Conservation (phyloP, 192 early-diverging fungal genomes). For the Spizellomyces sp. region DNA sequence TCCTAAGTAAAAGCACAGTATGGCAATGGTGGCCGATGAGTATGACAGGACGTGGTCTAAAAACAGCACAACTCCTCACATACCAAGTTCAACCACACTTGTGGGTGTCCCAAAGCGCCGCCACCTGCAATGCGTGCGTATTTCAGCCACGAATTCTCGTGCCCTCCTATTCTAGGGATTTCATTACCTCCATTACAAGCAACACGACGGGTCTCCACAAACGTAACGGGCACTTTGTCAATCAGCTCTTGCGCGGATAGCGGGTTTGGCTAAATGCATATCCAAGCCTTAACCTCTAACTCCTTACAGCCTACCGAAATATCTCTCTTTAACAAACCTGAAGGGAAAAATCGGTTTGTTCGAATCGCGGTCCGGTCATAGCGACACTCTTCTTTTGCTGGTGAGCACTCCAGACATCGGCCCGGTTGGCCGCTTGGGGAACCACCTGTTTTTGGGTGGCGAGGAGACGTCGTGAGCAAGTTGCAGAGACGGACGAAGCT, state of each 20-base stretch:
- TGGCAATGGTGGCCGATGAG: neutral
- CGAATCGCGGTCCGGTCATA: constrained; percentile 81
- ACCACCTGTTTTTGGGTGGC: neutral
- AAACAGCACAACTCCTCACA: neutral
- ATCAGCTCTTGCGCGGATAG: constrained; percentile 91
- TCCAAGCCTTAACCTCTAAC: neutral
- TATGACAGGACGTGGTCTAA: neutral
- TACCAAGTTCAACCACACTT: constrained; percentile 92
- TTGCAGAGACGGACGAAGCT: too few relatives aligned
- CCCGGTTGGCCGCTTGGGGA: constrained; percentile 76
- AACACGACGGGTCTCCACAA: constrained; percentile 72
- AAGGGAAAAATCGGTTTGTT: constrained; percentile 75
- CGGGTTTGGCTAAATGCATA: constrained; percentile 72
- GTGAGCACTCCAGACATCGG: constrained; percentile 70
- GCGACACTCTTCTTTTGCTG: constrained; percentile 74
- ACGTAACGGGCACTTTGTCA: constrained; percentile 80
- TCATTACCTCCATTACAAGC: constrained; percentile 82
- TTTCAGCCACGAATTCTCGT: neutral
- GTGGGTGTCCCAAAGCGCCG: constrained; percentile 90
- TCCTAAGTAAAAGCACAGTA: constrained; percentile 55
- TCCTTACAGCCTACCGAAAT: neutral
- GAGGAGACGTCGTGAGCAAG: too few relatives aligned
- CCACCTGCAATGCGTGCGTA: constrained; percentile 53
- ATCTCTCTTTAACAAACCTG: constrained; percentile 58
- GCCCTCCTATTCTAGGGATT: constrained; percentile 7